phyloP scores from a whole-genome alignment of 73 alveolate species.

The Urostyla sp. region DNA sequence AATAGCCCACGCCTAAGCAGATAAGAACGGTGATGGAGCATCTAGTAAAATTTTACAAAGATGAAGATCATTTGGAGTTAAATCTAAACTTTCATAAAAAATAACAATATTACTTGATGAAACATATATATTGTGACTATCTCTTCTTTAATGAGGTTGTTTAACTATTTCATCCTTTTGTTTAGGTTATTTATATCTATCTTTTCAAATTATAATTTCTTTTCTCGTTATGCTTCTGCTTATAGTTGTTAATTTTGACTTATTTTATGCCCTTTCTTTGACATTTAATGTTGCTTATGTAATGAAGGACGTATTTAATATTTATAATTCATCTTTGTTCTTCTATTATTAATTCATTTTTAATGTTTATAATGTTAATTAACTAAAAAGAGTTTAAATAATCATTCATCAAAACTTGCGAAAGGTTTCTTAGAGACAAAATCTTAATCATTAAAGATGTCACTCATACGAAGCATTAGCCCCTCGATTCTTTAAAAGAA shows the following conservation, averaged over 20 bases:
- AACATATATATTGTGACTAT: no score
- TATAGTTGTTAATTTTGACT: not conserved
- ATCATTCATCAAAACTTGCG: not conserved
- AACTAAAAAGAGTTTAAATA: no score
- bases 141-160: not conserved
- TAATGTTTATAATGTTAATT: no score
- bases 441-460: not conserved
- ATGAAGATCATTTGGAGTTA: constrained; percentile 18
- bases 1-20: constrained; percentile 68
- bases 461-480: constrained; percentile 21
- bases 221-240: not conserved
- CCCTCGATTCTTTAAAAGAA: constrained; percentile 52
- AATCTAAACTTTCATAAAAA: no score
- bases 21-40: constrained; percentile 68
- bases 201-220: not conserved
- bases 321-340: no score
- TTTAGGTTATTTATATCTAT: not conserved
- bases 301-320: no score
- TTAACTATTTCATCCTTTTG: not conserved
- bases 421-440: not conserved
- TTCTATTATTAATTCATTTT: no score
- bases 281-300: not conserved
- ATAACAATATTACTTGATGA: no score
- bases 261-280: not conserved
- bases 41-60: constrained; percentile 53